Evolutionary conservation across 257 asterid species (phyloP), one percentile per base, ranked within the genome.

Genomic region (Solanum sejunctum): DNA sequence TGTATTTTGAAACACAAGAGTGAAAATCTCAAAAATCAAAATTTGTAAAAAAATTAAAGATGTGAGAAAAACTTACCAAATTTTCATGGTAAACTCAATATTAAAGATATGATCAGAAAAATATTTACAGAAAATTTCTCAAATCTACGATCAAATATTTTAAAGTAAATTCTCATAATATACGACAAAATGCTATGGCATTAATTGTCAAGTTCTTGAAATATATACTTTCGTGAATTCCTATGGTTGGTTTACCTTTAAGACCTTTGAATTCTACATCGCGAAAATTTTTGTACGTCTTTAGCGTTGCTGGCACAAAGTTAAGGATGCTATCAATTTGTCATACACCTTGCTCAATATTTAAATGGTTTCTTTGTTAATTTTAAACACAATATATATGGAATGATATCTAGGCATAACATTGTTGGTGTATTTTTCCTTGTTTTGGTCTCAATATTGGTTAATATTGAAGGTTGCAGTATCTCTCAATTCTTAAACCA

Each of bases 401-500:
- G 39, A 36, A 36, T 58, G 82, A 21, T 51, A 45, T 73, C 32
- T 49, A 13, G 60, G 39, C 9, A 23, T 49, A 12, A 49, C 12
- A 3, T 26, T 26, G 7, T 47, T 21, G 5, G 43, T 23, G 9
- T 73, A 4, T 23, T 73, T 6, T 72, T 45, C 16, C 26, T 73
- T 73, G 36, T 8, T n/a, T 12, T 47, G 58, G 3, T 73, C 41
- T 73, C 81, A 47, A 73, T 73, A n/a, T 21, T 52, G 52, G 13
- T 39, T 47, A 28, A 23, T 4, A 47, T 15, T 49, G 82, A 75
- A 23, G 15, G 82, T 75, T 45, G 61, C 15, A 75, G 61, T 49
- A 49, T 75, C 23, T 49, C 82, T 8, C 82, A 23, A 75, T 75
- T 75, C 60, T 75, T 75, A 23, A 21, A 5, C 2, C 93, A 89